Evolutionary conservation across 495 filamentous ascomycete species (phyloP), one percentile per base, ranked within the genome.

Genomic region (Cudoniella acicularis): DNA sequence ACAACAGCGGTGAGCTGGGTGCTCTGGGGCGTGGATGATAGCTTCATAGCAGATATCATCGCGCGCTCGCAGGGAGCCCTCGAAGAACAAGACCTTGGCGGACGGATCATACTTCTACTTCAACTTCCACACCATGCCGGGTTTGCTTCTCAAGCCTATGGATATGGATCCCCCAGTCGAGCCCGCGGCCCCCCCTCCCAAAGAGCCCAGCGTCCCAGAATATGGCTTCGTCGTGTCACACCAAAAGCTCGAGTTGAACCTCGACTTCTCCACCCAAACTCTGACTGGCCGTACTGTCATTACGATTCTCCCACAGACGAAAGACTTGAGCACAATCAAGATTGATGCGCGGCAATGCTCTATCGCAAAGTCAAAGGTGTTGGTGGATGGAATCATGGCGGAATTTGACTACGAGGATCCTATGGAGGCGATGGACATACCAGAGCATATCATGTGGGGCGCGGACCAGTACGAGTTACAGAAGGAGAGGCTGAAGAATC

Each of bases 341-440:
- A 78, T 98, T 61, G 90, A 96, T 67, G 91, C 92, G 65, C 86
- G 92, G 54, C 93, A 98, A 72, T 90, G 89, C 66, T 83, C 84
- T 56, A 81, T 91, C 67, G 88, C 81, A 52, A 71, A 77, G 47
- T 27, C 72, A 3, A 70, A 79, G 58, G 71, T 96, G 50, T 86
- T 75, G 27, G 84, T 96, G 24, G 88, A 92, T 63, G 89, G 87
- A 46, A 42, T 54, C 13, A 72, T 73, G 42, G 80, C 78, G 26
- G 72, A 77, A 16, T 77, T 83, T n/a, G 79, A 79, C 49, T 91
- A 92, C 65, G 69, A 77, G 13, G 90, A 97, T 64, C 86, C 87
- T 1, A 95, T 94, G 71, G 77, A 86, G 30, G 72, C 73, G 10
- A 72, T 90, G 47, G 74, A 80, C 41, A 81, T 92, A 3, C 87